Conservation (phyloP, 2,329 filamentous ascomycete genomes). For the Alternaria burnsii region DNA sequence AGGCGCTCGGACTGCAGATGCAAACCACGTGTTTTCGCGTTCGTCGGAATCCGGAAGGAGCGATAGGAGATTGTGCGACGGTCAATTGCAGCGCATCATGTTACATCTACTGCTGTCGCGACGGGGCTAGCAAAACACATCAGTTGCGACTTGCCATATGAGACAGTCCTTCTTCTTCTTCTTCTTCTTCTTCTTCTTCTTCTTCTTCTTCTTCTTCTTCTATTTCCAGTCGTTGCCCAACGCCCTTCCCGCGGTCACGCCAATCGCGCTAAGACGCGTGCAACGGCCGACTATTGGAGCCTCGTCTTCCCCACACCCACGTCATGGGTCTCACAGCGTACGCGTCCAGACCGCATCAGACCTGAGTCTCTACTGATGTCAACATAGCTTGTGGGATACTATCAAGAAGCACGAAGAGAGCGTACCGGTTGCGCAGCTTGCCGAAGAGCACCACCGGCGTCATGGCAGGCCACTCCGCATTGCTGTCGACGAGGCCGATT, state of each 20-base stretch:
- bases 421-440: conserved; percentile 48
- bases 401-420: conserved; percentile 49
- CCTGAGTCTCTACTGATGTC: conserved; percentile 1
- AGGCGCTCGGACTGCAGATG: not conserved
- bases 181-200: too few species aligned
- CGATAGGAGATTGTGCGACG: not conserved
- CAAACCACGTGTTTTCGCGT: conserved; percentile 9
- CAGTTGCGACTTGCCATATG: not conserved
- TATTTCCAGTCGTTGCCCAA: not conserved
- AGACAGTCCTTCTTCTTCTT: not conserved
- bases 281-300: conserved; percentile 1
- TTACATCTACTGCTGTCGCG: not conserved
- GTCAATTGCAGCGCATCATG: not conserved
- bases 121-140: not conserved
- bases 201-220: not conserved
- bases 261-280: conserved; percentile 15
- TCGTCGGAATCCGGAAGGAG: not conserved
- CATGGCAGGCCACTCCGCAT: conserved; percentile 51
- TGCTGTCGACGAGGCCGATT: conserved; percentile 56
- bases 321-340: conserved; percentile 37
- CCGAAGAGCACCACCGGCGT: conserved; percentile 47
- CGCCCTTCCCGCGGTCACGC: not conserved
- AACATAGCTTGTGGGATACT: conserved; percentile 48
- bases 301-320: conserved; percentile 1
- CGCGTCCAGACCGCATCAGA: not conserved